Evolutionary conservation across 805 yeast species (phyloP).

Genomic region (Isabelozyma gotoi): DNA sequence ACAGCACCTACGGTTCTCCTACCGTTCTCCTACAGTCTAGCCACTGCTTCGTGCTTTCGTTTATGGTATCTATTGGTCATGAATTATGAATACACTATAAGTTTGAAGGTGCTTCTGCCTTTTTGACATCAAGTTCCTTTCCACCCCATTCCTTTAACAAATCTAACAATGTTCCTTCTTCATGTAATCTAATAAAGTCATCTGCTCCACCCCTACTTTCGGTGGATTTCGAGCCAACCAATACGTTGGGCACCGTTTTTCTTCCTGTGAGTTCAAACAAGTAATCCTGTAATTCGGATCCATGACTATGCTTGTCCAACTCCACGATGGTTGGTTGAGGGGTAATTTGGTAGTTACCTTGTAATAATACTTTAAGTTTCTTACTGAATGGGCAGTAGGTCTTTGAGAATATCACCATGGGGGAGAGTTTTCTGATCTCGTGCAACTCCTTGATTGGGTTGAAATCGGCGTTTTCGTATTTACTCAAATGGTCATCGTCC

Average conservation of each 20-base stretch:
- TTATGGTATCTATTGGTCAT: no score
- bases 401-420: conserved; percentile 61
- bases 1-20: no score
- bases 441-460: conserved; percentile 45
- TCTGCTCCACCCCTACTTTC: conserved; percentile 85
- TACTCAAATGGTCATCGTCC: conserved; percentile 8
- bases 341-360: conserved; percentile 60
- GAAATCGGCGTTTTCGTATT: conserved; percentile 11
- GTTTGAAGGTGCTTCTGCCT: conserved; percentile 59
- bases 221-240: conserved; percentile 55
- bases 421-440: conserved; percentile 58
- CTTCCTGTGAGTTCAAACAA: conserved; percentile 72
- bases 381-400: conserved; percentile 74
- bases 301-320: conserved; percentile 77
- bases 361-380: conserved; percentile 64
- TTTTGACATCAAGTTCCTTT: conserved; percentile 47
- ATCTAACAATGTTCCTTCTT: conserved; percentile 51
- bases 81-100: no score
- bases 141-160: conserved; percentile 65
- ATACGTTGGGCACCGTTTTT: conserved; percentile 85
- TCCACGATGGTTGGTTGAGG: conserved; percentile 80
- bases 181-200: conserved; percentile 67
- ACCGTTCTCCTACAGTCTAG: no score
- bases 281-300: conserved; percentile 71
- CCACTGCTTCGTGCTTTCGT: no score